Evolutionary conservation across 257 asterid species (phyloP).

Genomic region (Plantago ovata): DNA sequence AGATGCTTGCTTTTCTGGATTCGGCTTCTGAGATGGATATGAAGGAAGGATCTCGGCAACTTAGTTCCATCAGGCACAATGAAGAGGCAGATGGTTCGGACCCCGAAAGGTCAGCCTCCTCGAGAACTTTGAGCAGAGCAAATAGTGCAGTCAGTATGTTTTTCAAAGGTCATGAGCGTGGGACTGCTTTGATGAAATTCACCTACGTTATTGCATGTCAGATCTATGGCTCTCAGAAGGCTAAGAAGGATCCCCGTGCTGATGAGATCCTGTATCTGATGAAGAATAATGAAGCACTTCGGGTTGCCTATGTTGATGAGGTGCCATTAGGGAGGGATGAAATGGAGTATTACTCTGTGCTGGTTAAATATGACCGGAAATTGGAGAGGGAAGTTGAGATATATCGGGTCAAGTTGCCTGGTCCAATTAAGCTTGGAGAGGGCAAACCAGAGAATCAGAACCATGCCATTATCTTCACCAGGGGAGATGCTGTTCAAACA

Average conservation of each 20-base stretch:
- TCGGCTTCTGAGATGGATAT: conserved; percentile 98
- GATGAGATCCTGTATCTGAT: conserved; percentile 88
- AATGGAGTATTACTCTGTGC: conserved; percentile 80
- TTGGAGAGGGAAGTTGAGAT: conserved; percentile 89
- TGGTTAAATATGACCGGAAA: conserved; percentile 84
- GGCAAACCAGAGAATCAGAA: conserved; percentile 99
- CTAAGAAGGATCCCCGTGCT: conserved; percentile 93
- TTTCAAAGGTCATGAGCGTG: conserved; percentile 93
- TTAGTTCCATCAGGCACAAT: conserved; percentile 61
- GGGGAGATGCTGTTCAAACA: conserved; percentile 99
- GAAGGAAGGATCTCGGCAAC: conserved; percentile 75
- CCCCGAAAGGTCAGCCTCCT: conserved; percentile 51
- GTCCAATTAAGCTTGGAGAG: conserved; percentile 96
- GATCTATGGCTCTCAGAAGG: conserved; percentile 96
- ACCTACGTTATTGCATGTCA: conserved; percentile 97
- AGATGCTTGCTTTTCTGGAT: conserved; percentile 96
- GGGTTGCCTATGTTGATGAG: conserved; percentile 99
- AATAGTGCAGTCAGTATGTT: conserved; percentile 64
- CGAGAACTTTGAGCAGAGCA: conserved; percentile 77
- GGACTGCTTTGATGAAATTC: conserved; percentile 91
- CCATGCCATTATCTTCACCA: conserved; percentile 89
- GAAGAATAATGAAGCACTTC: conserved; percentile 92
- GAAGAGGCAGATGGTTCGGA: conserved; percentile 38
- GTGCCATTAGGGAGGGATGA: conserved; percentile 84
- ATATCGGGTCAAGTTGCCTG: conserved; percentile 94